Percentiles rank a stretch among this genome's conserved stretches.
Evolutionary conservation across 2,329 filamentous ascomycete species (phyloP).

Genomic region (Pseudogymnoascus sp.): DNA sequence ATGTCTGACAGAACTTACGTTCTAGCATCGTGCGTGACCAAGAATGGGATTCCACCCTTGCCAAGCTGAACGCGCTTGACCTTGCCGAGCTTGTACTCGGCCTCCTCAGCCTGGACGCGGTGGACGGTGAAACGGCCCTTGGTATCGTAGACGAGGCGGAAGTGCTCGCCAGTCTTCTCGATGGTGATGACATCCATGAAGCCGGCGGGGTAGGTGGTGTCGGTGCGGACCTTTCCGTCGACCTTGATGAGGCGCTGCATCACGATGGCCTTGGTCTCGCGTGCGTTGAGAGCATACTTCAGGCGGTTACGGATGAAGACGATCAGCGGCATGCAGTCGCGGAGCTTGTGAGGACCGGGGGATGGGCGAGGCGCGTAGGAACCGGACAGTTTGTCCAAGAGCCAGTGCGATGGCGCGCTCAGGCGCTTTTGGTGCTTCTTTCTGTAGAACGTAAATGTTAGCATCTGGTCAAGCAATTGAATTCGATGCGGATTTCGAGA

Average conservation of each 20-base stretch:
- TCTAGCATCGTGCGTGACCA: slow-evolving; percentile 99
- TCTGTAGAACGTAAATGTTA: slow-evolving; percentile 42
- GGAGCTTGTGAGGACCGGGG: slow-evolving; percentile 95
- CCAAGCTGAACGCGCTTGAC: slow-evolving; percentile 99
- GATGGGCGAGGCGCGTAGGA: slow-evolving; percentile 68
- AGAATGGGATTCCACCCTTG: slow-evolving; percentile 99
- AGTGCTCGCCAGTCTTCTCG: slow-evolving; percentile 99
- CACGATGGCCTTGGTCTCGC: slow-evolving; percentile 94
- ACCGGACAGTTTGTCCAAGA: slow-evolving; percentile 98
- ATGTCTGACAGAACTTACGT: slow-evolving; percentile 98
- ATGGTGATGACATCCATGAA: slow-evolving; percentile 99
- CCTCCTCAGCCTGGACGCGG: slow-evolving; percentile 98
- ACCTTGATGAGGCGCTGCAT: slow-evolving; percentile 99
- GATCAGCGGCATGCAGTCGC: slow-evolving; percentile 97
- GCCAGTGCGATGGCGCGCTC: slow-evolving; percentile 98
- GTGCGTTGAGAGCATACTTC: slow-evolving; percentile 99
- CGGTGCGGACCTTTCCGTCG: slow-evolving; percentile 98
- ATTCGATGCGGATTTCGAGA: neutral
- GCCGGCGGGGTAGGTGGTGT: slow-evolving; percentile 92
- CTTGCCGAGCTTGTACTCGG: slow-evolving; percentile 99
- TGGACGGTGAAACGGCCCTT: slow-evolving; percentile 99
- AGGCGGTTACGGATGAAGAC: slow-evolving; percentile 95
- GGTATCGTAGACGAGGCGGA: slow-evolving; percentile 99
- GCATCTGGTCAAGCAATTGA: slow-evolving; percentile 13
- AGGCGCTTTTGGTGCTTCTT: slow-evolving; percentile 99